Percentiles rank a stretch among this genome's conserved stretches.
These are phyloP conservation scores for Cucurbita pepo DNA, from an alignment of 306 rosid species.

Conservation along the genomic window DNA sequence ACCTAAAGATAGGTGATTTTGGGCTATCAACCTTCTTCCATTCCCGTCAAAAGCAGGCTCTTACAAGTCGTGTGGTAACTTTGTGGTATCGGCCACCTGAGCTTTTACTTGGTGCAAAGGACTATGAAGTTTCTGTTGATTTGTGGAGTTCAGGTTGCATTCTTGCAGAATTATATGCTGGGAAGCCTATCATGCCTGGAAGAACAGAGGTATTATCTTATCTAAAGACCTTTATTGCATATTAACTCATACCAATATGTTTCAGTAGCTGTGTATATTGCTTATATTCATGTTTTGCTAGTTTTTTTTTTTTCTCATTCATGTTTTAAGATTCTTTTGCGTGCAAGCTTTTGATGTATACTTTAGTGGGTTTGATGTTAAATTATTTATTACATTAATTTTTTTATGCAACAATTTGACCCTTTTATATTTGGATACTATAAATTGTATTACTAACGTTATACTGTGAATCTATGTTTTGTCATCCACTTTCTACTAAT, in stretches of 20 bases:
- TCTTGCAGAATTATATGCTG: slow-evolving; percentile 67
- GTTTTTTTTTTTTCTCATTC: background rate
- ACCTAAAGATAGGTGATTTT: slow-evolving; percentile 72
- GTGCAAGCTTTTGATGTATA: background rate
- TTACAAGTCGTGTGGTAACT: slow-evolving; percentile 85
- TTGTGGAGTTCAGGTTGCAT: slow-evolving; percentile 89
- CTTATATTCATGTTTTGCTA: background rate
- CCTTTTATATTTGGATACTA: background rate
- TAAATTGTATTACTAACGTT: background rate
- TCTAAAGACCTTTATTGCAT: slow-evolving; percentile 5
- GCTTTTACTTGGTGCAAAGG: slow-evolving; percentile 67
- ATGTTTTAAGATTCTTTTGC: background rate
- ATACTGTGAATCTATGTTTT: too few relatives aligned
- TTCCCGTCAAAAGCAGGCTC: slow-evolving; percentile 38
- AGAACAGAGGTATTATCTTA: slow-evolving; percentile 61
- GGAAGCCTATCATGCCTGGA: slow-evolving; percentile 83
- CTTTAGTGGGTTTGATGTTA: background rate
- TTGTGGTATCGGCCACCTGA: slow-evolving; percentile 93
- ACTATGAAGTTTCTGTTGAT: slow-evolving; percentile 61
- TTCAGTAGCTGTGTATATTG: background rate
- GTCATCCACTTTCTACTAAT: too few relatives aligned
- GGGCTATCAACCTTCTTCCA: slow-evolving; percentile 52
- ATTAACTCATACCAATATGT: background rate
- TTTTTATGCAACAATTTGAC: background rate
- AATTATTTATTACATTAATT: background rate